A percentile compares a stretch with the other conserved stretches of the same genome.
Evolutionary conservation across 139 green algal genomes (phyloP).

Genomic region (Chlamydomonas sphaeroides): DNA sequence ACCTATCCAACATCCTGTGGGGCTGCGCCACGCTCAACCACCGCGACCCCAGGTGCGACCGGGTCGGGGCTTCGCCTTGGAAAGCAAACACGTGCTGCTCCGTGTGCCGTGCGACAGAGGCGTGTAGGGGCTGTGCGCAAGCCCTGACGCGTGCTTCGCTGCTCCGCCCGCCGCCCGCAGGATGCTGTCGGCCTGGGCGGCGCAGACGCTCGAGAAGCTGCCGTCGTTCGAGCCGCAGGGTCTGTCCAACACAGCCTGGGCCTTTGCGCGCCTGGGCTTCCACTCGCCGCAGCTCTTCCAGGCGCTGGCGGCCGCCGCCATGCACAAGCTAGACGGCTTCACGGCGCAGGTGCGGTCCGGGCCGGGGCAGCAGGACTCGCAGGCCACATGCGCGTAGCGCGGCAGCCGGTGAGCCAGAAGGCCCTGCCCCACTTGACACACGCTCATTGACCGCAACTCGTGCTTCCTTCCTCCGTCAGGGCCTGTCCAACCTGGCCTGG

Average conservation of each 20-base stretch:
- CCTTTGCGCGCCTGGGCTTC: slow-evolving; percentile 44
- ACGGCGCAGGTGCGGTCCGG: slow-evolving; percentile 49
- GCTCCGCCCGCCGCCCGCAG: not conserved
- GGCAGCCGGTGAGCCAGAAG: too few relatives aligned
- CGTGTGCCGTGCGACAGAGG: too few relatives aligned
- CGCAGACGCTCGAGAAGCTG: slow-evolving; percentile 40
- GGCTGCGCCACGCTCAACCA: slow-evolving; percentile 49
- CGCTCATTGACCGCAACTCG: not conserved
- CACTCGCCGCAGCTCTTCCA: slow-evolving; percentile 44
- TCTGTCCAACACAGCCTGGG: slow-evolving; percentile 54
- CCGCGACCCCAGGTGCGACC: slow-evolving; percentile 26
- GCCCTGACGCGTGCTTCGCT: too few relatives aligned
- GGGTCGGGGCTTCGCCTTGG: too few relatives aligned
- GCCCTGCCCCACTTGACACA: too few relatives aligned
- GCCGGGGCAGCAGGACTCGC: too few relatives aligned
- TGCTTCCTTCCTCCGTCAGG: slow-evolving; percentile 26
- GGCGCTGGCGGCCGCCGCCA: slow-evolving; percentile 37
- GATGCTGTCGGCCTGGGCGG: slow-evolving; percentile 36
- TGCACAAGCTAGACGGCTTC: slow-evolving; percentile 44
- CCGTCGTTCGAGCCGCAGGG: slow-evolving; percentile 53
- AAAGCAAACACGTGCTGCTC: too few relatives aligned
- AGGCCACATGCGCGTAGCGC: too few relatives aligned
- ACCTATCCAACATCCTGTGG: slow-evolving; percentile 64
- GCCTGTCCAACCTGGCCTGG: slow-evolving; percentile 67
- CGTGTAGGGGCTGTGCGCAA: too few relatives aligned